These are phyloP conservation scores for Buddleja alternifolia DNA, from an alignment of 257 asterid species.

Conservation along the genomic window DNA sequence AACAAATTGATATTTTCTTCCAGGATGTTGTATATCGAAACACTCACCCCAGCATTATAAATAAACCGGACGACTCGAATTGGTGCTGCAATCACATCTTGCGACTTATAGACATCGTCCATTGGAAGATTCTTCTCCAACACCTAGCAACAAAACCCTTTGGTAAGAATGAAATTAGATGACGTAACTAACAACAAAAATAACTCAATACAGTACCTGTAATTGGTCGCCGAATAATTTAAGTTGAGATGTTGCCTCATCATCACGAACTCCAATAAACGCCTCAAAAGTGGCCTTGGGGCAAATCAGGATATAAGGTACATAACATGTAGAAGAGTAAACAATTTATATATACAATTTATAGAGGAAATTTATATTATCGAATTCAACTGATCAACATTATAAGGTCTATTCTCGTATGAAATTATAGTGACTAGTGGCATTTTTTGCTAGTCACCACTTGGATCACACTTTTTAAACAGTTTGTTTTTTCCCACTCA, in stretches of 20 bases:
- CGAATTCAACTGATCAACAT: neutral
- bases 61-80: conserved; percentile 89
- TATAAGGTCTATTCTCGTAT: neutral
- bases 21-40: conserved; percentile 1
- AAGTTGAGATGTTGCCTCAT: conserved; percentile 84
- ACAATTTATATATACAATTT: neutral
- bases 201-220: conserved; percentile 58
- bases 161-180: conserved; percentile 27
- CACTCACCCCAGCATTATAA: conserved; percentile 87
- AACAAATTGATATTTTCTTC: neutral
- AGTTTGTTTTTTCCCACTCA: conserved; percentile 8
- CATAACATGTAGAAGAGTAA: neutral
- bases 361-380: neutral
- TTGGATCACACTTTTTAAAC: conserved; percentile 1
- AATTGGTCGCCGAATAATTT: conserved; percentile 84
- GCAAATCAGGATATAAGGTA: conserved; percentile 30
- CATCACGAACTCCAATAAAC: conserved; percentile 86
- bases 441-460: neutral
- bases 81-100: conserved; percentile 85
- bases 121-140: conserved; percentile 93
- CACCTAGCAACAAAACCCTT: conserved; percentile 48
- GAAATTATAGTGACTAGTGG: conserved; percentile 1
- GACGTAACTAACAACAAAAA: conserved; percentile 25
- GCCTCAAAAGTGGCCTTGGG: conserved; percentile 95
- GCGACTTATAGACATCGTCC: conserved; percentile 79